Base-by-base conservation (phyloP, 805 yeast species). In the Wickerhamiella azyma region DNA sequence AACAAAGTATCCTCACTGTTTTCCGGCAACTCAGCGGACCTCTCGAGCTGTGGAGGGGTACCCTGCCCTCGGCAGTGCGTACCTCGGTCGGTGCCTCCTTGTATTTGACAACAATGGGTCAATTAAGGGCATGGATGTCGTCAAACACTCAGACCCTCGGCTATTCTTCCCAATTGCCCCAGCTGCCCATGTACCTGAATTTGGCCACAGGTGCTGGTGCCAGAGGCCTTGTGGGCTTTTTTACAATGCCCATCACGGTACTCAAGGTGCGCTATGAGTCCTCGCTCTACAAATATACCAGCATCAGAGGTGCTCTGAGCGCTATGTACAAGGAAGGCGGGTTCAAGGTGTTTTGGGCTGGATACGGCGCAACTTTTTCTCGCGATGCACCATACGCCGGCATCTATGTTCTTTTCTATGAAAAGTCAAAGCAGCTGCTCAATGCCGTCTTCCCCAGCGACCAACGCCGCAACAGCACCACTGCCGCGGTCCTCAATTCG, bases 361-460 rank as follows among this genome's bases (percentile, higher is more conserved):
- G 98, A 0, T 82, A 81, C 55, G 77, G 82, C 1, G 94, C 94
- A 2, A 92, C 98, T 0, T 72, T 81, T 50, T 72, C 84, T 10
- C 66, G 98, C 52, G 98, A 92, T 64, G 94, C 95, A 19, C 98
- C 98, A 0, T 84, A 92, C 61, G 96, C 98, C 6, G 98, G 98
- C 0, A 59, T 92, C 3, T 89, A 92, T 57, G 85, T 92, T 26
- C 64, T 86, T 32, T 74, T 86, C 51, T 89, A 89, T 62, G 96
- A 89, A 58, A 71, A 78, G 48, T 69, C 78, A 45, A 86, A 86
- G 58, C 69, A 67, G 9, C 37, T 69, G 4, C 48, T 79, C 7
- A 85, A 89, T 4, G 52, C 33, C 9, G 13, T 69, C 9, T 42
- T 67, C 33, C 64, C 66, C 4, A 41, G 53, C 2, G 37, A 48